phyloP scores from a whole-genome alignment of 2,329 filamentous ascomycete genomes.

The Arthrinium puccinioides region DNA sequence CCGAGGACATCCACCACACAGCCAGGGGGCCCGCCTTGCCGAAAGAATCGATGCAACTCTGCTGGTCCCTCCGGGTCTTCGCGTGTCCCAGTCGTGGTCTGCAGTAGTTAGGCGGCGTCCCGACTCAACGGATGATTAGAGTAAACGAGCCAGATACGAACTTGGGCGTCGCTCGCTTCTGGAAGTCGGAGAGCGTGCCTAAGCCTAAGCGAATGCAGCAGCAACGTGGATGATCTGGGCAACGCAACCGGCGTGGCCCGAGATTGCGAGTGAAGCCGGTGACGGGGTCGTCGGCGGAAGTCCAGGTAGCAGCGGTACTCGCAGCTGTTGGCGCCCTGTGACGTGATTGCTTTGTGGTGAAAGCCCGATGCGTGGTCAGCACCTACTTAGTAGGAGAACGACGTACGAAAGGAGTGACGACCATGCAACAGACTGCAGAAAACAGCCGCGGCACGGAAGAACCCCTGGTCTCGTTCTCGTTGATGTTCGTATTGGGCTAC shows the following conservation, averaged over 20 bases:
- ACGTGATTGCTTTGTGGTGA: too few relatives aligned
- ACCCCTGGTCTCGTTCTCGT: too few relatives aligned
- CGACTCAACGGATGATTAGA: conserved; percentile 16
- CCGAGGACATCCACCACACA: too few relatives aligned
- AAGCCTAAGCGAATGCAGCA: neutral
- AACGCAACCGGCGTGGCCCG: neutral
- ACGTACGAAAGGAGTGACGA: too few relatives aligned
- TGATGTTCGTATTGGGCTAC: too few relatives aligned
- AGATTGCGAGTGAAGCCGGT: conserved; percentile 2
- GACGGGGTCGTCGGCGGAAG: too few relatives aligned
- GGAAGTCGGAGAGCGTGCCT: neutral
- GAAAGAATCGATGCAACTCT: conserved; percentile 2
- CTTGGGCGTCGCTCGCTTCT: neutral
- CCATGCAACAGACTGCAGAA: too few relatives aligned
- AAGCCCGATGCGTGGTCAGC: too few relatives aligned
- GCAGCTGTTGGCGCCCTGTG: too few relatives aligned
- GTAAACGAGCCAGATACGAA: conserved; percentile 5
- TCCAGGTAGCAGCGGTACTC: too few relatives aligned
- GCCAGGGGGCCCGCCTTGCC: conserved; percentile 2
- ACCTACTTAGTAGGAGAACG: too few relatives aligned
- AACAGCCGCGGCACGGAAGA: too few relatives aligned
- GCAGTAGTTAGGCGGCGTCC: conserved; percentile 5
- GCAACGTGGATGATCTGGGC: neutral
- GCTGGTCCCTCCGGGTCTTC: conserved; percentile 4
- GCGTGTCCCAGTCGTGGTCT: conserved; percentile 4